phyloP scores from a whole-genome alignment of 345 rosid genomes.

The Eucalyptus shirleyi region DNA sequence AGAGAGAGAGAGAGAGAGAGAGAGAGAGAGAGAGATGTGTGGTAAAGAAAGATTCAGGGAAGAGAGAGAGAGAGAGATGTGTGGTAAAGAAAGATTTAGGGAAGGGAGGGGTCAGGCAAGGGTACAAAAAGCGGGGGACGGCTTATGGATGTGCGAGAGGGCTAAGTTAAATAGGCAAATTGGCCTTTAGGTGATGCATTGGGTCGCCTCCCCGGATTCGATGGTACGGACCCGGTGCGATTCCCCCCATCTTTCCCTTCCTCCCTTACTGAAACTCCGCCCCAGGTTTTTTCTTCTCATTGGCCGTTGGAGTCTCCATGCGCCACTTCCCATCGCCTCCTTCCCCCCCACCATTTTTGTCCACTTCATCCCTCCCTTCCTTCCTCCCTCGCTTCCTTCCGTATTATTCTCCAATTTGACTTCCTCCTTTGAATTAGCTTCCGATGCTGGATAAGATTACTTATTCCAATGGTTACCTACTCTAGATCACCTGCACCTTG shows the following conservation, averaged over 20 bases:
- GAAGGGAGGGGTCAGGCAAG: background rate
- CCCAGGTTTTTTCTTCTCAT: constrained; percentile 18
- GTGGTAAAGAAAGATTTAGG: background rate
- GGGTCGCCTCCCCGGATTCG: background rate
- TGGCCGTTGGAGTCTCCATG: constrained; percentile 47
- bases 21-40: background rate
- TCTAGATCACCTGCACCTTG: background rate
- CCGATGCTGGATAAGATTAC: background rate
- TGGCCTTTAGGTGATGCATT: background rate
- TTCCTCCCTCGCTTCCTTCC: background rate
- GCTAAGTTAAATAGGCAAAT: background rate
- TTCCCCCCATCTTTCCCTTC: background rate
- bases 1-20: background rate
- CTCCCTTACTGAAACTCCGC: background rate
- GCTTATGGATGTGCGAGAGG: background rate
- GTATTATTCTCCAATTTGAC: background rate
- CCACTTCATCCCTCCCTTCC: background rate
- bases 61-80: background rate
- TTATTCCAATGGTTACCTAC: background rate
- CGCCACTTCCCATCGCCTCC: constrained; percentile 39
- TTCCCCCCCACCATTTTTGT: background rate
- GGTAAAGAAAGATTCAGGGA: background rate
- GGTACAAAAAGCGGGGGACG: background rate
- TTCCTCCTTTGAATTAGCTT: background rate
- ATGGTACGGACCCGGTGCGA: background rate